phyloP scores from a whole-genome alignment of 768 basidiomycete species.

The Psilocybe tampanensis region DNA sequence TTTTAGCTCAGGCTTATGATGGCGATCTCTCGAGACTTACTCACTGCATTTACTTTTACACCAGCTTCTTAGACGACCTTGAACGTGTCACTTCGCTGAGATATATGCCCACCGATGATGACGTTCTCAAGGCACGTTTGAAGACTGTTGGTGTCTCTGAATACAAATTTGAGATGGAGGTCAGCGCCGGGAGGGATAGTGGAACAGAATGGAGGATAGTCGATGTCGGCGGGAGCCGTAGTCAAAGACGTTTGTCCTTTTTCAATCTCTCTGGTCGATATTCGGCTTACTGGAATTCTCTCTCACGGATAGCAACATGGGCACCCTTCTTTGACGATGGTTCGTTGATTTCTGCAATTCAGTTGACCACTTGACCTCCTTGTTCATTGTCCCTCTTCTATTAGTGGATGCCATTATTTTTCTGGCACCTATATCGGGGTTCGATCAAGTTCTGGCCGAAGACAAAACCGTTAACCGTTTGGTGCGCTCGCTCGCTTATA shows the following conservation, averaged over 20 bases:
- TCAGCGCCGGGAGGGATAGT: slow-evolving; percentile 50
- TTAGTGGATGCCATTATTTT: slow-evolving; percentile 78
- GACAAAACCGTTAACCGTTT: slow-evolving; percentile 63
- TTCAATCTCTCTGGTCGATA: background rate
- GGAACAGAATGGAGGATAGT: slow-evolving; percentile 77
- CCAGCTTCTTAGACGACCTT: slow-evolving; percentile 75
- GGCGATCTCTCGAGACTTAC: no score
- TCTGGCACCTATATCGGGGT: slow-evolving; percentile 74
- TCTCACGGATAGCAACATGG: slow-evolving; percentile 53
- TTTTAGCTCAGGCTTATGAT: no score
- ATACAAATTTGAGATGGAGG: slow-evolving; percentile 79
- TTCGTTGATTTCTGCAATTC: slow-evolving; percentile 16
- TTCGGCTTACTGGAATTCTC: background rate
- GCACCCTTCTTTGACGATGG: slow-evolving; percentile 72
- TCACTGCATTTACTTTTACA: no score
- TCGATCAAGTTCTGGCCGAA: slow-evolving; percentile 71
- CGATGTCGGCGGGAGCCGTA: slow-evolving; percentile 78
- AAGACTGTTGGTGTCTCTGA: slow-evolving; percentile 82
- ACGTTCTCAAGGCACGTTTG: slow-evolving; percentile 74
- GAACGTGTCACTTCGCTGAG: slow-evolving; percentile 62
- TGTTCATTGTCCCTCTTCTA: background rate
- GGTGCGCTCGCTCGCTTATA: slow-evolving; percentile 30
- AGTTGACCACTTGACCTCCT: background rate
- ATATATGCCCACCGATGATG: slow-evolving; percentile 75
- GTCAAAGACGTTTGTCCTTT: slow-evolving; percentile 41